Evolutionary conservation across 192 early-diverging fungal species (phyloP), one percentile per base, ranked within the genome.

Genomic region (Coemansia sp.): DNA sequence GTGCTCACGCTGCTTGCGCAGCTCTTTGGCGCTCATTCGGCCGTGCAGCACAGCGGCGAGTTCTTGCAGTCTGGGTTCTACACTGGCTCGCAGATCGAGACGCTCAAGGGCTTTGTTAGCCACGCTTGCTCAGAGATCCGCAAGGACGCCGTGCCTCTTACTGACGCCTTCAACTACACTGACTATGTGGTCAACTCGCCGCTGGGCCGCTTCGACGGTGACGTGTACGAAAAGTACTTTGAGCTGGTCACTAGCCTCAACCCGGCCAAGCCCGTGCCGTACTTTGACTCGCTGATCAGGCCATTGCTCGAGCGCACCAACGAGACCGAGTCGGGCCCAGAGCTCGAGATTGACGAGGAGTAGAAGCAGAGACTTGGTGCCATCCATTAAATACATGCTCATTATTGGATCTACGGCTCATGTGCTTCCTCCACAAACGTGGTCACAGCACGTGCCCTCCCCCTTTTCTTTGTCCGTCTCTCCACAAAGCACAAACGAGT

Each of bases 111-210:
- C 32, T 74, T 83, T 63, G 87, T 91, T 52, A 87, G 83, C 53
- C 57, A 60, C 3, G 82, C 88, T 12, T 92, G 91, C 77, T 72
- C 79, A 10, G 77, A 73, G 33, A 75, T 95, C n/a, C 86, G 94
- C 56, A 77, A 86, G 46, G 87, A 94, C 58, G 89, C 88, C 37
- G 87, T 95, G 76, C 85, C 91, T 8, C 72, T 93, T 36, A 90
- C 91, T 21, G 94, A 95, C 71, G 81, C 91, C 19, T 95, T 94
- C 79, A 92, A 91, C 65, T 90, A 88, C 80, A 84, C 87, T 10
- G 94, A 95, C 71, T 94, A 89, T 67, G 86, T 95, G 22, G 76
- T 95, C 63, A 93, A 92, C 82, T 91, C 90, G 48, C 94, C 94
- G 21, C 69, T 95, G 18, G 94, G 94, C 48, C 83, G 88, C 36